phyloP scores from a whole-genome alignment of 2,329 filamentous ascomycete genomes.

The Fusarium torulosum region DNA sequence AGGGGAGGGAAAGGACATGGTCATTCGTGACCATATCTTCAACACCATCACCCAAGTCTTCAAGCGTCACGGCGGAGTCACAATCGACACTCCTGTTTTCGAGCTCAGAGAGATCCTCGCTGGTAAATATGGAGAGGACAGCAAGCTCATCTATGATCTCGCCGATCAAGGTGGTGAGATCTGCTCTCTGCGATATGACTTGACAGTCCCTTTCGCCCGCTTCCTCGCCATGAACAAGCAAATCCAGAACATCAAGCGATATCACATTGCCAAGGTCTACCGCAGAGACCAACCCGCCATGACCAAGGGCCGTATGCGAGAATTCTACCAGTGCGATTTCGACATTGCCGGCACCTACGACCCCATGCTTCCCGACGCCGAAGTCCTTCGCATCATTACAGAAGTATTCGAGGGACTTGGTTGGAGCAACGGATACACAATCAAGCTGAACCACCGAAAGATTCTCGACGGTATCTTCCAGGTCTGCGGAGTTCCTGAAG shows the following conservation, averaged over 20 bases:
- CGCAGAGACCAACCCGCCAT: slow-evolving; percentile 69
- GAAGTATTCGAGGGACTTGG: slow-evolving; percentile 88
- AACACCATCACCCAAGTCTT: slow-evolving; percentile 81
- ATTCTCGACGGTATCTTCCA: slow-evolving; percentile 93
- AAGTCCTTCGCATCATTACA: slow-evolving; percentile 84
- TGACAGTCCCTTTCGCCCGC: slow-evolving; percentile 90
- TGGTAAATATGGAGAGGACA: slow-evolving; percentile 93
- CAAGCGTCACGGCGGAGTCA: slow-evolving; percentile 84
- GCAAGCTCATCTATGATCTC: slow-evolving; percentile 90
- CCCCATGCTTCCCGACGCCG: slow-evolving; percentile 91
- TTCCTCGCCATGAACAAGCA: slow-evolving; percentile 92
- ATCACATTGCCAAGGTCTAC: slow-evolving; percentile 92
- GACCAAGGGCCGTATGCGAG: slow-evolving; percentile 91
- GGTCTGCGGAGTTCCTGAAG: slow-evolving; percentile 86
- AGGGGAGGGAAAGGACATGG: slow-evolving; percentile 80
- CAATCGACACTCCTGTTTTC: slow-evolving; percentile 86
- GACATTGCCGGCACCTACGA: slow-evolving; percentile 92
- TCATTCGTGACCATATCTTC: slow-evolving; percentile 85
- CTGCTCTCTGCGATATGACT: slow-evolving; percentile 82
- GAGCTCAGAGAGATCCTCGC: slow-evolving; percentile 88
- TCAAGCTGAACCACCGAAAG: slow-evolving; percentile 95
- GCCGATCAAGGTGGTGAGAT: slow-evolving; percentile 87
- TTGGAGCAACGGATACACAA: slow-evolving; percentile 80
- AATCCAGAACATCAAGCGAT: slow-evolving; percentile 88
- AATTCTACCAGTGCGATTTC: slow-evolving; percentile 98